Base-by-base conservation (phyloP, 179 eudicot species). In the Patellifolia procumbens region DNA sequence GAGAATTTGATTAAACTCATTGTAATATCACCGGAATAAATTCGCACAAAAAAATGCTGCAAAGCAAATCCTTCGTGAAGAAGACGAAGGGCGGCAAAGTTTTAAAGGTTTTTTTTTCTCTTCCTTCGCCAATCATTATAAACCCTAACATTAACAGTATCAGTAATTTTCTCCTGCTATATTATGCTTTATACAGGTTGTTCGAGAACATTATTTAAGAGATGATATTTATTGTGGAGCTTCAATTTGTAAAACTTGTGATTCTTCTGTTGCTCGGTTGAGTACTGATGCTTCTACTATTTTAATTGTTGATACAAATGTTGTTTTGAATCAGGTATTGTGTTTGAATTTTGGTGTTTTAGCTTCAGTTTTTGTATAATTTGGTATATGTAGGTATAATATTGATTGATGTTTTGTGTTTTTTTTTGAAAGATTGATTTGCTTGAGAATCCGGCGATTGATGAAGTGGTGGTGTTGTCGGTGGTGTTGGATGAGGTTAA, bases 201-300 rank as follows among this genome's bases (percentile, higher is more conserved):
- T 93, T 12, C 85, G 97, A 72, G 99, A 95, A 77, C 97, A 91
- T 72, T 95, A 95, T 79, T 83, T 95, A 68, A 83, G 99, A 78
- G 97, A 91, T 76, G 99, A 95, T 83, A 93, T 95, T 5, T 95
- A 88, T 49, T 95, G 99, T 45, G 99, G 99, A 52, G 90, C 93
- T 58, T 52, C 86, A 17, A 80, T 80, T 76, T 93, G 99, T 80
- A 83, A 85, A 73, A 82, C 78, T 4, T 95, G 99, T 39, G 92
- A 93, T 74, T 63, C 88, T 70, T 72, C 84, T 0, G 85, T 5
- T 55, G 92, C 97, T 78, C 88, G 91, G 11, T 81, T 95, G 77
- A 85, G 86, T 80, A 72, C 89, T 7, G 46, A 76, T 78, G 82
- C 83, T 67, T 80, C 93, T 17, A 78, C 85, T 48, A 80, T 93